These are phyloP conservation scores for Emergomyces orientalis DNA, from an alignment of 2,329 filamentous ascomycete species.

Conservation along the genomic window DNA sequence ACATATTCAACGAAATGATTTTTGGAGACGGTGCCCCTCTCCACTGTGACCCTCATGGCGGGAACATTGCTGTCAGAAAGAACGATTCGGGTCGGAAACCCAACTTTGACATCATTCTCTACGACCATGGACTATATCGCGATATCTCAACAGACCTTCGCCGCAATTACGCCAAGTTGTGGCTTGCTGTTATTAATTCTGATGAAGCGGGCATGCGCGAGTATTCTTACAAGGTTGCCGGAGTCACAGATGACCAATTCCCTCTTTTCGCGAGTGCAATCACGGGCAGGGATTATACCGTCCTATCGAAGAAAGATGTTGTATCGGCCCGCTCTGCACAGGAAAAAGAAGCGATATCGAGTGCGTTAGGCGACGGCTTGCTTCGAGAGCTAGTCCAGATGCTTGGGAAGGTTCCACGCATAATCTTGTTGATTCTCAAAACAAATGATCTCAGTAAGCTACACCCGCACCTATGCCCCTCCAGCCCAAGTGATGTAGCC, in stretches of 20 bases:
- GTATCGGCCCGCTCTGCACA: slow-evolving; percentile 49
- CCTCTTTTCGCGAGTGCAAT: slow-evolving; percentile 93
- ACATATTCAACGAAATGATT: slow-evolving; percentile 99
- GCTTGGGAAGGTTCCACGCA: slow-evolving; percentile 76
- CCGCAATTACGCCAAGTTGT: slow-evolving; percentile 88
- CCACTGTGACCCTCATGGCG: slow-evolving; percentile 94
- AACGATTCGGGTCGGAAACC: slow-evolving; percentile 50
- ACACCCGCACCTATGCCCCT: neutral
- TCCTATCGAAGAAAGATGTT: slow-evolving; percentile 54
- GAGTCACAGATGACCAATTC: slow-evolving; percentile 81
- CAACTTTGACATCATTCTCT: slow-evolving; percentile 93
- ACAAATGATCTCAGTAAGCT: slow-evolving; percentile 80
- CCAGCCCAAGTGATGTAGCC: neutral
- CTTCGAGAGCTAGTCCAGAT: slow-evolving; percentile 80
- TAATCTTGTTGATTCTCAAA: slow-evolving; percentile 92
- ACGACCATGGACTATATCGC: slow-evolving; percentile 94
- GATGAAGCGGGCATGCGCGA: slow-evolving; percentile 78
- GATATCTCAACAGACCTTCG: slow-evolving; percentile 73
- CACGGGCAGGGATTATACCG: slow-evolving; percentile 80
- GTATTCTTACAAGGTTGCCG: slow-evolving; percentile 81
- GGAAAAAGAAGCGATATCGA: slow-evolving; percentile 81
- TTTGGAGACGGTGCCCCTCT: slow-evolving; percentile 81
- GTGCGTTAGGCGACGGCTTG: slow-evolving; percentile 76
- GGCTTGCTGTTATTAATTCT: slow-evolving; percentile 88
- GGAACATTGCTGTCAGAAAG: slow-evolving; percentile 85